Evolutionary conservation across 805 yeast genomes (phyloP), one percentile per base, ranked within the genome.

Genomic region (Wickerhamiella australiensis): DNA sequence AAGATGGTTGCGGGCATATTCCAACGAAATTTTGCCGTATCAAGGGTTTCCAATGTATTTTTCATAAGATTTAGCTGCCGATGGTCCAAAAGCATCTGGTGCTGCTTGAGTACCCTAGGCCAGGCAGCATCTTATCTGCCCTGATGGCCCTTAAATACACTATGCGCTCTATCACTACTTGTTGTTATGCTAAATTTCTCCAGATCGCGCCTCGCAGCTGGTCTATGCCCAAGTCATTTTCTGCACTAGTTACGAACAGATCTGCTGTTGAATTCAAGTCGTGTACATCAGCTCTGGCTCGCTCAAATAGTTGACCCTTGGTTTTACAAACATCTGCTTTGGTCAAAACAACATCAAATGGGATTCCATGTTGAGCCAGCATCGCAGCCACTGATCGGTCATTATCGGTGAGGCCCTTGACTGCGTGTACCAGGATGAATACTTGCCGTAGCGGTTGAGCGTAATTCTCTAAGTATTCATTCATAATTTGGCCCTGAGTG

Each of bases 291-390:
- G n/a, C 5, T 18, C 21, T 15, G 11, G 25, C 21, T 9, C 12
- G 26, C 12, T 36, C 26, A 20, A 46, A n/a, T n/a, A n/a, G n/a
- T n/a, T n/a, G n/a, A n/a, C n/a, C 9, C 9, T 2, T 25, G 5
- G 37, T 29, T 25, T 35, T 27, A 6, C 42, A 12, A 6, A 38
- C 43, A 21, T 87, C 96, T 43, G 80, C 74, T 58, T 86, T 86
- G 22, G 94, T 86, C 62, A 85, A 75, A 0, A 86, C 75, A 5
- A 86, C 65, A 52, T 84, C 90, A 63, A 80, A 85, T 0, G 83
- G 78, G 3, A 79, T 68, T 0, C 90, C 94, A 45, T 66, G 59
- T 1, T 66, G 65, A 1, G 65, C 66, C 43, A 86, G 63, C 45
- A 72, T 67, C 3, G 72, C 71, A 2, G 83, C 62, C 6, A 85